Evolutionary conservation across 208 protist genomes (phyloP).

Genomic region (Crithidia bombi): DNA sequence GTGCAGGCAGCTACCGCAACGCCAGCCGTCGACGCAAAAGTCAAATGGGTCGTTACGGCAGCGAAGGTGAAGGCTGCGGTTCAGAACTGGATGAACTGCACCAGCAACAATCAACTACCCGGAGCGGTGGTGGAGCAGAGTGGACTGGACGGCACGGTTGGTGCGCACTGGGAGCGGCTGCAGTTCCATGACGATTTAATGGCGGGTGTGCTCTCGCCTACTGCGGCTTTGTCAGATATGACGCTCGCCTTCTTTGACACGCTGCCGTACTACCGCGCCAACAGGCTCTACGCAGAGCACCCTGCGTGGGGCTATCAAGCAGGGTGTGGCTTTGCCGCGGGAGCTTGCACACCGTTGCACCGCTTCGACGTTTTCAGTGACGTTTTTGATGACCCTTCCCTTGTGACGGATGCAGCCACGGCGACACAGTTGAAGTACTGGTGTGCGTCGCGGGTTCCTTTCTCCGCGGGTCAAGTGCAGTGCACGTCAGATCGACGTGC

Average conservation of each 20-base stretch:
- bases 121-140: constrained; percentile 70
- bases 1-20: neutral
- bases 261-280: constrained; percentile 66
- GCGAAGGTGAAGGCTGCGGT: constrained; percentile 10
- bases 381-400: neutral
- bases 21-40: neutral
- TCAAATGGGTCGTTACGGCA: neutral
- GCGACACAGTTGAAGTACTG: constrained; percentile 30
- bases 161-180: constrained; percentile 81
- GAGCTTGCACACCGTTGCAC: constrained; percentile 7
- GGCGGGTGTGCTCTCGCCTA: constrained; percentile 47
- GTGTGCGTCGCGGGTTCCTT: constrained; percentile 16
- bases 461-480: constrained; percentile 18
- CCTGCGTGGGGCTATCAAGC: constrained; percentile 45
- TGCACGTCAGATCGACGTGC: constrained; percentile 46
- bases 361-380: constrained; percentile 7
- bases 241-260: constrained; percentile 73
- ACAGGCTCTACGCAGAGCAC: constrained; percentile 20
- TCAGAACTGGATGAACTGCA: constrained; percentile 20
- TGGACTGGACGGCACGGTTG: constrained; percentile 61
- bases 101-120: constrained; percentile 12
- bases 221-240: constrained; percentile 47
- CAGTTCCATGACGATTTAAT: constrained; percentile 79
- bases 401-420: neutral
- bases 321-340: constrained; percentile 44